Base-by-base conservation (phyloP, 1,284 basidiomycete genomes). In the Anthracocystis panici-leucophaei region DNA sequence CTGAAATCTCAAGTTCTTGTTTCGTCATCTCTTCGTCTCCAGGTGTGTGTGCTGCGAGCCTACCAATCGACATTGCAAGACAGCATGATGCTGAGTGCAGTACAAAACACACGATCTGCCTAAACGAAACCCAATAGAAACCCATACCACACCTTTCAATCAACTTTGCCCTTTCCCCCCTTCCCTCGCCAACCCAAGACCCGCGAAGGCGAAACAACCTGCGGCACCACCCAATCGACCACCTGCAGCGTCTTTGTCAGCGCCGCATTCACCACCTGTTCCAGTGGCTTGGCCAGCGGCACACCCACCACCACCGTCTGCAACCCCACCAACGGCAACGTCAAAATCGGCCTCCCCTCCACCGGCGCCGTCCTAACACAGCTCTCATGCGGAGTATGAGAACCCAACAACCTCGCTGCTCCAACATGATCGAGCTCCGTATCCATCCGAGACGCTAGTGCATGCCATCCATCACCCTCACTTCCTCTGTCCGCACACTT, bases 341-440 rank as follows among this genome's bases (percentile, higher is more conserved):
- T 49, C 46, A 45, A 42, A 3, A 46, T 23, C 20, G 58, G 51
- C 6, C 25, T 27, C 0, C 29, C 60, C 23, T 61, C 48, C n/a
- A 12, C 48, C 44, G 58, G 63, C 18, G 57, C 2, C 8, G 57
- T 57, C 18, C 65, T 42, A 16, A 23, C 50, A 51, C 61, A 68
- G 48, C 65, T 69, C 55, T 68, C 55, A 44, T 74, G 71, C 54
- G 57, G 58, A 18, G 56, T 61, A 31, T 65, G 68, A n/a, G 53
- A 52, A 12, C 42, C 46, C 44, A 74, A 20, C 58, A 74, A 20
- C 5, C 48, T n/a, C 5, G 71, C 57, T 9, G 57, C 41, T 16
- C 71, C 71, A 42, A 74, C 62, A 16, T 61, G 62, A 25, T 69
- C 71, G 49, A 74, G 23, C 29, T 74, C 65, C 14, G 42, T 51